phyloP scores from a whole-genome alignment of 139 green algal species.

The Volvox africanus region DNA sequence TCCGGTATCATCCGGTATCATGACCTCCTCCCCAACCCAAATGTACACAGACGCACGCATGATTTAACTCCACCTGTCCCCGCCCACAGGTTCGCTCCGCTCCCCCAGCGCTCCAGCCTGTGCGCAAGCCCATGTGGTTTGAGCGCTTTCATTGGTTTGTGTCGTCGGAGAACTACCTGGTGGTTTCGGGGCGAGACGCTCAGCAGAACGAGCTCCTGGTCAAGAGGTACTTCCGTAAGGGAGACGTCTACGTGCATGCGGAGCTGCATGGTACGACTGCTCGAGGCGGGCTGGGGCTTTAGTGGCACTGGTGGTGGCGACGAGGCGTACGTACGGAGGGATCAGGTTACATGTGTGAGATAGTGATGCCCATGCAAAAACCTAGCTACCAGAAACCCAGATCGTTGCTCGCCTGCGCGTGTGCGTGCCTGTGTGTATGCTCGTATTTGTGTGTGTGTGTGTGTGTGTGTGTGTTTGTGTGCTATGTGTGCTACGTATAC shows the following conservation, averaged over 20 bases:
- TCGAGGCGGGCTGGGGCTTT: too few relatives aligned
- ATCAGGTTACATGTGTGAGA: neutral
- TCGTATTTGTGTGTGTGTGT: neutral
- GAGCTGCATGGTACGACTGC: constrained; percentile 85
- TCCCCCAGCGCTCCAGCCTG: constrained; percentile 48
- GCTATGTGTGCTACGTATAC: too few relatives aligned
- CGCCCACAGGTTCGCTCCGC: constrained; percentile 42
- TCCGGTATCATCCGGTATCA: too few relatives aligned
- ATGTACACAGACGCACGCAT: neutral
- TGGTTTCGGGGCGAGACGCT: constrained; percentile 90
- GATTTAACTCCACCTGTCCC: neutral
- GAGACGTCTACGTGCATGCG: constrained; percentile 94
- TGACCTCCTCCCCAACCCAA: neutral
- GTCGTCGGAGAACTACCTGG: constrained; percentile 93
- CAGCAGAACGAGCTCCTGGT: constrained; percentile 98
- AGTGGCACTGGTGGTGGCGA: too few relatives aligned
- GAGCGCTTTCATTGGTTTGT: constrained; percentile 99
- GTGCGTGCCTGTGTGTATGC: neutral
- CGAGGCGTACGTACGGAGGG: neutral
- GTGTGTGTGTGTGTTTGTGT: neutral
- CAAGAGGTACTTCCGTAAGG: constrained; percentile 79
- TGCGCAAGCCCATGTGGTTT: constrained; percentile 96
- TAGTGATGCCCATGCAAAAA: neutral
- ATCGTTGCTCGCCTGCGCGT: too few relatives aligned
- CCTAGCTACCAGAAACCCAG: neutral